Percentiles rank a stretch among this genome's conserved stretches.
Evolutionary conservation across 768 basidiomycete genomes (phyloP).

Genomic region (Amanita brunnescens): DNA sequence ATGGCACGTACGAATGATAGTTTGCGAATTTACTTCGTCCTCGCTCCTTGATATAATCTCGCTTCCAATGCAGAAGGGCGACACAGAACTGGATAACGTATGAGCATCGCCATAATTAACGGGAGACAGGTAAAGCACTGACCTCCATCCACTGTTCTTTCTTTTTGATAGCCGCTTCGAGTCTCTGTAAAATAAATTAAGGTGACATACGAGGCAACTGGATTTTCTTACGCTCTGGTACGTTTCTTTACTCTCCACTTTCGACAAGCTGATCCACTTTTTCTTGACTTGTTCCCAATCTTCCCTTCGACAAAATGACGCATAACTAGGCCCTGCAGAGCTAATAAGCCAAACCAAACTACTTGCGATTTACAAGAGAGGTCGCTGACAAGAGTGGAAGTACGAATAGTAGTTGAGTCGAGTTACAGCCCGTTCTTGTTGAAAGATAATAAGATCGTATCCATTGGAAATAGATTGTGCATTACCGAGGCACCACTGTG

Average conservation of each 20-base stretch:
- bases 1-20: background rate
- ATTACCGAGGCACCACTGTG: background rate
- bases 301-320: too few species aligned
- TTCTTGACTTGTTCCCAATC: too few species aligned
- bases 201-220: too few species aligned
- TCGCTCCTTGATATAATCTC: background rate
- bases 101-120: background rate
- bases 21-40: background rate
- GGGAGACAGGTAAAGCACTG: background rate
- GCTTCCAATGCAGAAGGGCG: background rate
- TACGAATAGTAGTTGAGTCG: too few species aligned
- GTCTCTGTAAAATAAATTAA: background rate
- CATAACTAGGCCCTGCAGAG: too few species aligned
- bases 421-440: too few species aligned
- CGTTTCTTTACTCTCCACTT: too few species aligned
- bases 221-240: too few species aligned
- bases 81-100: background rate
- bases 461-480: background rate
- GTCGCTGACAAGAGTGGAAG: too few species aligned
- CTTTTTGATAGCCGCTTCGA: background rate
- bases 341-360: too few species aligned
- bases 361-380: too few species aligned
- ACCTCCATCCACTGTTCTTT: background rate
- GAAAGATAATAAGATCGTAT: background rate
- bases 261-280: too few species aligned